Base-by-base conservation (phyloP, 2,329 filamentous ascomycete species). In the Delphinella strobiligena region DNA sequence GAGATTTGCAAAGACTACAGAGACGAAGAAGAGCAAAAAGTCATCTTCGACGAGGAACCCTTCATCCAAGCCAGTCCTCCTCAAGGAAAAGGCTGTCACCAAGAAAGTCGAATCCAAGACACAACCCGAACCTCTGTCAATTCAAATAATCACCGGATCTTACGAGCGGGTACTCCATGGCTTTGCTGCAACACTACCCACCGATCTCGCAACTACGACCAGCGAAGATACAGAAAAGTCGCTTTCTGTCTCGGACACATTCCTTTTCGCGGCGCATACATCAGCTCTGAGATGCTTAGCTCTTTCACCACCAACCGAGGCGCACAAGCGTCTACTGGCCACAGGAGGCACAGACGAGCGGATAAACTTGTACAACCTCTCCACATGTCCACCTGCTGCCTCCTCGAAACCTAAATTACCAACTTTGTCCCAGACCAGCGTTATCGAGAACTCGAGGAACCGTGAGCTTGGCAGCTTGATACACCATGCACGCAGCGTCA, bases 131-230 rank as follows among this genome's bases (percentile, higher is more conserved):
- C 31, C 31, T 19, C 52, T 37, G 62, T 76, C 49, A 79, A 80
- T n/a, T 43, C 91, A 96, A 61, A 80, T 98, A 49, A 72, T 96
- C 44, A 80, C 86, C 5, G 91, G 91, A 35, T 95, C 88, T 38
- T 98, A 98, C 63, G 91, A 98, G 57, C 76, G 87, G 47, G 78
- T 93, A 36, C 73, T 98, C 15, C 91, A 98, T 60, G 91, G 91
- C 44, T 72, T 95, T 52, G 85, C 82, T 5, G 87, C 82, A n/a
- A 76, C 76, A 2, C 67, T 93, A 38, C 67, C 72, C 17, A 56
- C 53, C 48, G 55, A 47, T 36, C 45, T 41, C 42, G 14, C 31
- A 29, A 52, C 45, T 27, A 27, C 7, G 22, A 32, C 46, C 51
- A 22, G 30, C 33, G 37, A 39, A 11, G 15, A 24, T 31, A 22